A percentile compares a stretch with the other conserved stretches of the same genome.
These are phyloP conservation scores for Pichia thaimueangensis DNA, from an alignment of 805 yeast species.

Conservation along the genomic window DNA sequence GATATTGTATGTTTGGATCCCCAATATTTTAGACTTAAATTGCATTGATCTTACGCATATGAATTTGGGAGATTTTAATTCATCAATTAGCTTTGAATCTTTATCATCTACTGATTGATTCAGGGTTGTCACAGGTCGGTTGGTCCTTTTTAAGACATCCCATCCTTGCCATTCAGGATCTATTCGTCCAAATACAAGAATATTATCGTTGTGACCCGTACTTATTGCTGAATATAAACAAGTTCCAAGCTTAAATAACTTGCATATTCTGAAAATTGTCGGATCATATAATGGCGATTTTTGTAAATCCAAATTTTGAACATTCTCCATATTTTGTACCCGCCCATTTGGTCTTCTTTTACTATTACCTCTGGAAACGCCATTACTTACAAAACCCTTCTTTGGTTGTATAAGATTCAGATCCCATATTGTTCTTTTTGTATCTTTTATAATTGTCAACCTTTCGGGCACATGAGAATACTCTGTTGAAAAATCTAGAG, in stretches of 20 bases:
- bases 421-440: neutral
- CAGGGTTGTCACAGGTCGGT: too few relatives aligned
- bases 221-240: neutral
- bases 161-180: neutral
- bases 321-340: neutral
- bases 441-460: neutral
- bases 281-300: neutral
- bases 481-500: neutral
- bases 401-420: too few relatives aligned
- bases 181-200: neutral
- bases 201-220: neutral
- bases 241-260: neutral
- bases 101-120: too few relatives aligned
- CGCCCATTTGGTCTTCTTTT: neutral
- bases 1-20: neutral
- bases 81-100: too few relatives aligned
- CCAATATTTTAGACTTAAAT: neutral
- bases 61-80: neutral
- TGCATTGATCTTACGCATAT: neutral
- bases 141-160: neutral
- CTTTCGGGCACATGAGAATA: neutral
- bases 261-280: neutral
- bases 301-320: neutral
- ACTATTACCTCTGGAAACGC: too few relatives aligned
- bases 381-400: too few relatives aligned